Evolutionary conservation across 495 filamentous ascomycete species (phyloP).

Genomic region (Lasiosphaeris hirsuta): DNA sequence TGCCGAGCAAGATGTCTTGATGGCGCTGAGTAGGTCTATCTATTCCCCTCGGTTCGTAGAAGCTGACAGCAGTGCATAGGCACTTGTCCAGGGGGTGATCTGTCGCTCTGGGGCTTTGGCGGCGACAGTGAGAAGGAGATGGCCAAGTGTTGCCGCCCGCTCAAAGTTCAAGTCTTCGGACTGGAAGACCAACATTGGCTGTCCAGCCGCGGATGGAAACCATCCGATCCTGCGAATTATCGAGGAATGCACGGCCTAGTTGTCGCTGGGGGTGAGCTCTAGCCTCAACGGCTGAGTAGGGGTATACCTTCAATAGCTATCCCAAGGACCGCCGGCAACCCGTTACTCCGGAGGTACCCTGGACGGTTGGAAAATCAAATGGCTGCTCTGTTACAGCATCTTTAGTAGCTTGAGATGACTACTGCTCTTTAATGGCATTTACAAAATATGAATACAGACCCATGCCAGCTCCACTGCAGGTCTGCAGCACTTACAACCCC

Average conservation of each 20-base stretch:
- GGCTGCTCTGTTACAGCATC: no score
- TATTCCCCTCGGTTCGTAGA: neutral
- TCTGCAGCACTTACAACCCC: no score
- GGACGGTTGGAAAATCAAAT: no score
- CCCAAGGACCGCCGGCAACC: no score
- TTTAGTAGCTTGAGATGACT: no score
- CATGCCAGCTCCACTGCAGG: no score
- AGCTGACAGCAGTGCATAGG: conserved; percentile 19
- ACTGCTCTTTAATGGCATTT: no score
- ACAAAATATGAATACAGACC: no score
- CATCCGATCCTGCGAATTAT: conserved; percentile 56
- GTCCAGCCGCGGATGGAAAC: conserved; percentile 55
- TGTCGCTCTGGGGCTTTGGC: conserved; percentile 74
- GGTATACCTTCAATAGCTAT: no score
- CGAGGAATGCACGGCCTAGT: conserved; percentile 64
- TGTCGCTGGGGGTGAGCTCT: conserved; percentile 13
- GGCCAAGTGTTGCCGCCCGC: conserved; percentile 68
- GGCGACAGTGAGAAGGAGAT: conserved; percentile 61
- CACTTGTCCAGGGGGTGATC: conserved; percentile 57
- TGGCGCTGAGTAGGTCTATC: conserved; percentile 59
- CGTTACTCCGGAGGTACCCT: no score
- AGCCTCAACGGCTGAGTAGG: no score
- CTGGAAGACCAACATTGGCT: conserved; percentile 50
- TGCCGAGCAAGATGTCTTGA: conserved; percentile 70
- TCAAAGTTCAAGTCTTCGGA: conserved; percentile 67